Evolutionary conservation across 2,329 filamentous ascomycete genomes (phyloP).

Genomic region (Aureobasidium sp.): DNA sequence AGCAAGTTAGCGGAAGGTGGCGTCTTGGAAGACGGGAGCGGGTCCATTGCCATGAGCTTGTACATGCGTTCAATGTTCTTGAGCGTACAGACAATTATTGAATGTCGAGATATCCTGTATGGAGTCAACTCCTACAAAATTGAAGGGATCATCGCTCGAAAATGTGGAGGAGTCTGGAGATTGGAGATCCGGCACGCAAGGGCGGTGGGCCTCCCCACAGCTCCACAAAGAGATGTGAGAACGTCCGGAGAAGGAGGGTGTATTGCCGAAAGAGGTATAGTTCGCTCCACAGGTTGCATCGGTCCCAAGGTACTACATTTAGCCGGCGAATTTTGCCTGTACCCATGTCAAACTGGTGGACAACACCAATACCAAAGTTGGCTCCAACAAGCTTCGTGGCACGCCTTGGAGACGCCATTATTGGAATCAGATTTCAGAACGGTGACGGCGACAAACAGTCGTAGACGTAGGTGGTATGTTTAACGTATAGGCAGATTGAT

Average conservation of each 20-base stretch:
- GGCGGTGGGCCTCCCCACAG: neutral
- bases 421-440: neutral
- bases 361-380: neutral
- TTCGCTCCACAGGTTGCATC: neutral
- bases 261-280: neutral
- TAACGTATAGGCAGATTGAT: neutral
- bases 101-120: neutral
- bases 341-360: neutral
- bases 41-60: neutral
- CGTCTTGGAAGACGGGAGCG: neutral
- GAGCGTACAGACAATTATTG: neutral
- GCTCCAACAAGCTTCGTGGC: conserved; percentile 8
- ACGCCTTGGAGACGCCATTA: neutral
- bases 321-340: conserved; percentile 11
- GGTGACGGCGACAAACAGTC: neutral
- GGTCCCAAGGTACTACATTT: neutral
- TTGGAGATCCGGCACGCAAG: neutral
- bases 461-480: conserved; percentile 1
- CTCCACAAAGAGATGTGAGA: neutral
- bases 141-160: neutral
- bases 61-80: neutral
- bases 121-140: neutral
- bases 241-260: conserved; percentile 7
- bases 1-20: conserved; percentile 1
- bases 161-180: conserved; percentile 9